These are phyloP conservation scores for Vitrella brassicaformis DNA, from an alignment of 73 alveolate species.

Conservation along the genomic window DNA sequence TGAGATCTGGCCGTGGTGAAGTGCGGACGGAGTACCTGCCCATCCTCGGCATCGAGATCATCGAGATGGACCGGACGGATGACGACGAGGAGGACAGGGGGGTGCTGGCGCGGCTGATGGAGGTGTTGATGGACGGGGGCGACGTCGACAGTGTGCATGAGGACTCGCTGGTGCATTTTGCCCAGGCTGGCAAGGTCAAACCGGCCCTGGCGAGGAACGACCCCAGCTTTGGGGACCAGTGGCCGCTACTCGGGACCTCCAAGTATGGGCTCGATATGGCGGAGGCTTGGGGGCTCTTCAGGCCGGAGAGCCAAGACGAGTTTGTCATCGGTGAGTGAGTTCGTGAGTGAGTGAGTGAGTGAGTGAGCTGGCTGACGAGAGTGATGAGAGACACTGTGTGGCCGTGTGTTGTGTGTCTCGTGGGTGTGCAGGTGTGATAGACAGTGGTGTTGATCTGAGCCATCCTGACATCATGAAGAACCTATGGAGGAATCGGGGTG, in stretches of 20 bases:
- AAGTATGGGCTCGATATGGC: neutral
- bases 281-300: neutral
- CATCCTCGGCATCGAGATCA: neutral
- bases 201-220: too few relatives aligned
- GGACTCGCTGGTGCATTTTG: neutral
- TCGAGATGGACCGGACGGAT: neutral
- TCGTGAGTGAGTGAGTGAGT: neutral
- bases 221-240: too few relatives aligned
- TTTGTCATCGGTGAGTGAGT: neutral
- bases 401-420: too few relatives aligned
- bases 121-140: neutral
- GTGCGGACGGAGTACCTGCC: neutral
- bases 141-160: neutral
- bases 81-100: neutral
- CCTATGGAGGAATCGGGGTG: neutral
- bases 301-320: neutral
- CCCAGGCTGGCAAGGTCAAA: neutral
- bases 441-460: neutral
- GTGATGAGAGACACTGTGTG: too few relatives aligned
- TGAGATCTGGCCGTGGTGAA: too few relatives aligned
- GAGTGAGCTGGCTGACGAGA: neutral
- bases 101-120: neutral
- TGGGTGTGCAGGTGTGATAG: slow-evolving; percentile 1
- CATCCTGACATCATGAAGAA: slow-evolving; percentile 1
- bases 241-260: too few relatives aligned